A percentile compares a stretch with the other conserved stretches of the same genome.
Evolutionary conservation across 1,139 yeast species (phyloP).

Genomic region (Candida buenavistaensis): DNA sequence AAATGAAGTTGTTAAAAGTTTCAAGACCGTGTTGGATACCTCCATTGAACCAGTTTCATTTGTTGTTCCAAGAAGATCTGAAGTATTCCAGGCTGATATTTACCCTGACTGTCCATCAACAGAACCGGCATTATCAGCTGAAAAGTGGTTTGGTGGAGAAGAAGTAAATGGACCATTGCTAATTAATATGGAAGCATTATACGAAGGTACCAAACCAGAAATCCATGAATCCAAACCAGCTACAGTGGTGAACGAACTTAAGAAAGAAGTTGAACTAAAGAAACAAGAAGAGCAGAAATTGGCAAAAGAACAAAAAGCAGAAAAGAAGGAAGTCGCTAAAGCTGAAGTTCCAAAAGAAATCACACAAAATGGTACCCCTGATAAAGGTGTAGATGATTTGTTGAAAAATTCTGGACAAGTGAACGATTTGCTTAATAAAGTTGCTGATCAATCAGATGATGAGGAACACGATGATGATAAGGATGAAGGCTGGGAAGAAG

Average conservation of each 20-base stretch:
- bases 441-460: conserved; percentile 40
- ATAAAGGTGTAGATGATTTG: conserved; percentile 37
- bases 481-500: conserved; percentile 47
- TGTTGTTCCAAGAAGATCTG: conserved; percentile 90
- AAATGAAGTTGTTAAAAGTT: conserved; percentile 79
- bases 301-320: conserved; percentile 12
- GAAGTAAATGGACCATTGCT: conserved; percentile 79
- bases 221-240: conserved; percentile 37
- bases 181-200: conserved; percentile 71
- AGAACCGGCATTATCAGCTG: conserved; percentile 74
- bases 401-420: conserved; percentile 42
- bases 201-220: conserved; percentile 66
- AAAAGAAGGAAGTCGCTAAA: conserved; percentile 10
- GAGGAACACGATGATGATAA: conserved; percentile 33
- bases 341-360: conserved; percentile 9
- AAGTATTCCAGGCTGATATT: conserved; percentile 87
- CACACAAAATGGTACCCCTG: conserved; percentile 7
- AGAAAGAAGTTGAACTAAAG: conserved; percentile 24
- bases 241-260: conserved; percentile 25
- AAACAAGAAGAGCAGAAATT: conserved; percentile 17
- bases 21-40: conserved; percentile 81
- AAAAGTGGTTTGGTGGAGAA: conserved; percentile 80
- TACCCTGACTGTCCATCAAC: conserved; percentile 88
- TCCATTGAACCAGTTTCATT: conserved; percentile 87
- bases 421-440: conserved; percentile 38